phyloP scores from a whole-genome alignment of 2,329 filamentous ascomycete genomes.

The Clarireedia paspali region DNA sequence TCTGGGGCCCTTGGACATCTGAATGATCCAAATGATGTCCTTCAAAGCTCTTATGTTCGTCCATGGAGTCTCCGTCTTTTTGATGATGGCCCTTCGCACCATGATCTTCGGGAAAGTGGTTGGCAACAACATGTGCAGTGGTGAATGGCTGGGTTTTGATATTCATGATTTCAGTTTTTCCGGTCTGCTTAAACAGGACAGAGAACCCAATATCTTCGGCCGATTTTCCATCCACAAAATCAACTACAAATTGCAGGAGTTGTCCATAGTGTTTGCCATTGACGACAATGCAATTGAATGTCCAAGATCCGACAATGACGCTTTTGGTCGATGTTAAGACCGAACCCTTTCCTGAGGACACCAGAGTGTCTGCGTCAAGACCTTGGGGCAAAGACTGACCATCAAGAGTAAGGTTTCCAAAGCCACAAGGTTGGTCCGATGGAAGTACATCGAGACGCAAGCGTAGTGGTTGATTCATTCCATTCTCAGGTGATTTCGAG shows the following conservation, averaged over 20 bases:
- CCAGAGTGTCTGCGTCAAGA: conserved; percentile 10
- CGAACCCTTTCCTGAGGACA: conserved; percentile 32
- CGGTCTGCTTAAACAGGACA: conserved; percentile 39
- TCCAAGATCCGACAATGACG: conserved; percentile 39
- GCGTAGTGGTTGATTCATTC: conserved; percentile 9
- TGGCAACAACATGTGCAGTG: conserved; percentile 20
- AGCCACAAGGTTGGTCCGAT: conserved; percentile 39
- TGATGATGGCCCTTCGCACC: too few species aligned
- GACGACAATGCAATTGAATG: conserved; percentile 38
- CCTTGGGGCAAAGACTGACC: conserved; percentile 36
- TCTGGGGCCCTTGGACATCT: neutral
- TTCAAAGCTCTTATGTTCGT: neutral
- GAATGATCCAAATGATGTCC: neutral
- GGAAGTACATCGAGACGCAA: conserved; percentile 39
- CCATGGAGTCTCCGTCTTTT: too few species aligned
- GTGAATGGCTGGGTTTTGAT: conserved; percentile 34
- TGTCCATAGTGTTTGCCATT: conserved; percentile 36
- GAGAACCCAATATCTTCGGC: conserved; percentile 35
- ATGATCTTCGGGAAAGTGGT: conserved; percentile 16
- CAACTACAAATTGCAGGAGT: conserved; percentile 37
- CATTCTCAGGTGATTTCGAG: conserved; percentile 19
- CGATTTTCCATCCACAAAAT: conserved; percentile 35
- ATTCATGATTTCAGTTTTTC: conserved; percentile 34
- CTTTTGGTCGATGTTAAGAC: conserved; percentile 34
- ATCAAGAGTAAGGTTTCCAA: conserved; percentile 40